Base-by-base conservation (phyloP, 441 rosid genomes). In the Corymbia citriodora region DNA sequence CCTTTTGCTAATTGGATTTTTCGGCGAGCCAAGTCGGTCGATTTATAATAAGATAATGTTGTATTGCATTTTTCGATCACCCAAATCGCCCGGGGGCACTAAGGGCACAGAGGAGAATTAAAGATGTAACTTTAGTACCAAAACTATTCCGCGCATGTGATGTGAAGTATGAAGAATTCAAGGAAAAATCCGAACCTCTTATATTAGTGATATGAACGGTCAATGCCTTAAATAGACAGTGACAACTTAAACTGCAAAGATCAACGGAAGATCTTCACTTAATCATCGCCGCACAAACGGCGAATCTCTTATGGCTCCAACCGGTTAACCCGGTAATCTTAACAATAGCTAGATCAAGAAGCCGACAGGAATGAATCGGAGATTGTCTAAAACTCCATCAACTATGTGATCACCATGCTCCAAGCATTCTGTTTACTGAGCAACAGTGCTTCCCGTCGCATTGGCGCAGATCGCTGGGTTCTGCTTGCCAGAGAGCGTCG, bases 401-500 rank as follows among this genome's bases (percentile, higher is more conserved):
- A 74, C 83, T 40, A 13, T 40, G 50, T 3, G 83, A 74, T 33
- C 83, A 21, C 25, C 17, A 4, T 45, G 52, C 48, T 48, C 3
- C 52, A 9, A 29, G 54, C 52, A 10, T 55, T 59, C 79, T 31
- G 65, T 27, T 55, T 74, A 33, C 50, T 12, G 11, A 55, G 59
- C 5, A 17, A 40, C 36, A 23, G 61, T 8, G 87, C 87, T 81
- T 45, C 52, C 63, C 10, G 63, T 45, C 3, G 54, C 45, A 27
- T 54, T 15, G 87, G 86, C 23, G 33, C 91, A 90, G 33, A 90
- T 52, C 10, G 85, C 63, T 12, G 91, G 91, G 61, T 90, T 90
- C 91, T 86, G 85, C 25, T 33, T 65, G 82, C 91, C 91, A 7
- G 83, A 86, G 40, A 90, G 53, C 27, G 12, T 9, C 10, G 91